Conservation (phyloP, 441 rosid species). For the Populus hybrid region DNA sequence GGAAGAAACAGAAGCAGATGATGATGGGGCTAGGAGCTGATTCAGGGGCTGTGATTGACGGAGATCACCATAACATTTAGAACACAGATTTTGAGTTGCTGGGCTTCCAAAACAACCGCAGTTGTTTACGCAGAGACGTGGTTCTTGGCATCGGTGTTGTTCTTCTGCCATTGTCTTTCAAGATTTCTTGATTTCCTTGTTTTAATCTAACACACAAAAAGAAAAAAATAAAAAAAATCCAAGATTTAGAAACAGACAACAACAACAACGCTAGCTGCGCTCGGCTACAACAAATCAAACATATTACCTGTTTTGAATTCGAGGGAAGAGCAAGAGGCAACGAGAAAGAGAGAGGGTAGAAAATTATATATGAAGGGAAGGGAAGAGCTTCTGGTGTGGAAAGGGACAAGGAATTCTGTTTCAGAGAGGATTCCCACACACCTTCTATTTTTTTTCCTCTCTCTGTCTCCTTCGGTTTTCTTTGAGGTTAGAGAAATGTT, state of each 20-base stretch:
- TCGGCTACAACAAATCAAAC: neutral
- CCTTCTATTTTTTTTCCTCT: constrained; percentile 14
- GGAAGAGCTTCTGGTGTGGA: neutral
- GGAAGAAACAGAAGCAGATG: constrained; percentile 10
- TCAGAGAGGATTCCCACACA: constrained; percentile 34
- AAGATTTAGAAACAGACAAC: neutral
- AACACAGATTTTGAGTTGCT: constrained; percentile 70
- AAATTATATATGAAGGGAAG: neutral
- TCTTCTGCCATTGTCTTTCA: constrained; percentile 66
- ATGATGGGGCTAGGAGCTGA: constrained; percentile 43
- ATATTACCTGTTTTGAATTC: neutral
- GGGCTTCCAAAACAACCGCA: constrained; percentile 81
- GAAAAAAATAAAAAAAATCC: neutral
- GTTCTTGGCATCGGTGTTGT: constrained; percentile 78
- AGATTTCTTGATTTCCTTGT: neutral
- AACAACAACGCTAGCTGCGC: neutral
- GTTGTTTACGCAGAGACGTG: constrained; percentile 61
- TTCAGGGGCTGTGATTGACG: constrained; percentile 50
- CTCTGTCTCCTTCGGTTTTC: neutral
- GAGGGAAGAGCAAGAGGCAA: neutral
- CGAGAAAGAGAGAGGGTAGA: neutral
- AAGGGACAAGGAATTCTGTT: neutral
- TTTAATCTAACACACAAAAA: neutral
- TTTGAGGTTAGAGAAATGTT: constrained; percentile 4
- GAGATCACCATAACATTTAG: constrained; percentile 66